phyloP scores from a whole-genome alignment of 2,329 filamentous ascomycete genomes.

The Fusarium nelsonii region DNA sequence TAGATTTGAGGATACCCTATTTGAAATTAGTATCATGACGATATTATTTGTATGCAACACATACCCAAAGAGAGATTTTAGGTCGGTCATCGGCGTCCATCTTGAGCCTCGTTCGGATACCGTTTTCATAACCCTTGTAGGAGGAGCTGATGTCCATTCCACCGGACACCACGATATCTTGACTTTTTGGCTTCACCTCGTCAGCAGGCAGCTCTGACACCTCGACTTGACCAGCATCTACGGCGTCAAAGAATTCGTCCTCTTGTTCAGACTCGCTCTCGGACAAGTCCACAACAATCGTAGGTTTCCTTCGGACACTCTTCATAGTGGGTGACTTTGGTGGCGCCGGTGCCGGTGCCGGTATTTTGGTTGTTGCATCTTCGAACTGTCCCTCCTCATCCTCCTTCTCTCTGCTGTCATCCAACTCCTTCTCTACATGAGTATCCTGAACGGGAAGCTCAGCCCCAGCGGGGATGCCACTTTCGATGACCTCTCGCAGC shows the following conservation, averaged over 20 bases:
- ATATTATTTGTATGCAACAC: not conserved
- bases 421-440: constrained; percentile 51
- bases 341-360: not conserved
- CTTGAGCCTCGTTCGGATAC: constrained; percentile 81
- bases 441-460: constrained; percentile 48
- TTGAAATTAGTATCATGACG: constrained; percentile 39
- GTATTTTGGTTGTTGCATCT: constrained; percentile 35
- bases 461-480: constrained; percentile 52
- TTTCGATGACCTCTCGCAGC: constrained; percentile 84
- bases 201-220: constrained; percentile 75
- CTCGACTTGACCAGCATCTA: constrained; percentile 92
- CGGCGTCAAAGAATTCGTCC: constrained; percentile 96
- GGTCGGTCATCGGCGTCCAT: constrained; percentile 93
- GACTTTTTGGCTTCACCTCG: constrained; percentile 58
- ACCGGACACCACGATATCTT: constrained; percentile 57
- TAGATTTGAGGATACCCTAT: constrained; percentile 95
- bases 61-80: constrained; percentile 95
- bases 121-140: constrained; percentile 92
- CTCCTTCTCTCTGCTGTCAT: constrained; percentile 35
- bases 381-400: constrained; percentile 43
- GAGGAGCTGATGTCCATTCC: constrained; percentile 77
- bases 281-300: constrained; percentile 79
- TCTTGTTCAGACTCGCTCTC: constrained; percentile 86
- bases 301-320: constrained; percentile 67
- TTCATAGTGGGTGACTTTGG: constrained; percentile 41